Conservation (phyloP, 495 filamentous ascomycete genomes). For the Penicillium antarcticum region DNA sequence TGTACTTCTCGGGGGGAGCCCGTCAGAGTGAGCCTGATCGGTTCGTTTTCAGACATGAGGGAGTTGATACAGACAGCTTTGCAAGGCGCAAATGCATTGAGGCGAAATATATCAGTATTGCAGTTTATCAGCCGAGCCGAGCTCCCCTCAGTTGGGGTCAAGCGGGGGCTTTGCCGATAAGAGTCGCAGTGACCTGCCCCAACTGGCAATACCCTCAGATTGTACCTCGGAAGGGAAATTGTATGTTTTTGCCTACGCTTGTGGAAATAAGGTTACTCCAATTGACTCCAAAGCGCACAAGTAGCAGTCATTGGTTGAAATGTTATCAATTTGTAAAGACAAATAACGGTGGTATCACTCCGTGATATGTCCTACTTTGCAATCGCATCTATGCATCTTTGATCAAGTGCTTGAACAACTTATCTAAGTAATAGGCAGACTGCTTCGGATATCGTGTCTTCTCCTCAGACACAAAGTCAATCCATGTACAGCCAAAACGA, state of each 20-base stretch:
- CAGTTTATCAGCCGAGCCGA: slow-evolving; percentile 2
- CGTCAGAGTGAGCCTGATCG: slow-evolving; percentile 19
- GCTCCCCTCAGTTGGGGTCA: slow-evolving; percentile 20
- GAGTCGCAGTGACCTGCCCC: slow-evolving; percentile 13
- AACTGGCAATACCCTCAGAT: slow-evolving; percentile 5
- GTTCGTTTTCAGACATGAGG: slow-evolving; percentile 3
- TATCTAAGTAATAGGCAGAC: slow-evolving; percentile 40
- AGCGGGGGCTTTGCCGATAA: slow-evolving; percentile 17
- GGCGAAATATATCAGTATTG: not conserved
- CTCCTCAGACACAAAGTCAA: slow-evolving; percentile 42
- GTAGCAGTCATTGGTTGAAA: not conserved
- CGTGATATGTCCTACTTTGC: not conserved
- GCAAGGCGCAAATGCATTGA: not conserved
- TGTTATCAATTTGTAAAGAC: not conserved
- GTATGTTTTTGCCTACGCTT: not conserved
- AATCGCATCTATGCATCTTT: slow-evolving; percentile 5
- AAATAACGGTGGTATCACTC: not conserved
- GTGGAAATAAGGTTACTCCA: not conserved
- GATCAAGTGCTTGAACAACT: slow-evolving; percentile 41
- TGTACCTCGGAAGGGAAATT: not conserved
- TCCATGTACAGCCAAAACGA: slow-evolving; percentile 41
- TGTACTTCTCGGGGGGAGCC: slow-evolving; percentile 30
- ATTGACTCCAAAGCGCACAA: not conserved
- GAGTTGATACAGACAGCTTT: not conserved
- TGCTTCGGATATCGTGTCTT: slow-evolving; percentile 47